phyloP scores from a whole-genome alignment of 2,329 filamentous ascomycete species.

The Cercospora brassicicola region DNA sequence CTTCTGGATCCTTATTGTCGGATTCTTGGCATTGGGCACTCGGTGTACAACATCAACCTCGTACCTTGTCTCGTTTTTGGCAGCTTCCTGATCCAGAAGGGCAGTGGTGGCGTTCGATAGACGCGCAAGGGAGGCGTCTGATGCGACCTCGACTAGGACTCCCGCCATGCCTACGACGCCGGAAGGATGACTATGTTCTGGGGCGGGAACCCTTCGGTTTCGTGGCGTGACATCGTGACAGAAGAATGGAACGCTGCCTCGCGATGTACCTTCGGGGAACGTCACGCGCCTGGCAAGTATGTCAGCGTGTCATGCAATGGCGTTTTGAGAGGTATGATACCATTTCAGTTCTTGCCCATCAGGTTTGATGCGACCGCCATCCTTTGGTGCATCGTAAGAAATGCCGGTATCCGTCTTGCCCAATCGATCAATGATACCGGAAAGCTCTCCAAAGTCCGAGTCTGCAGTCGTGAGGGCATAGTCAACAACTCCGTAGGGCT shows the following conservation, averaged over 20 bases:
- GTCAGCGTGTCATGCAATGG: not conserved
- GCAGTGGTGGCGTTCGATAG: conserved; percentile 25
- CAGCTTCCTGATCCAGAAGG: conserved; percentile 20
- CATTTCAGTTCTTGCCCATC: conserved; percentile 61
- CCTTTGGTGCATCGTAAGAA: conserved; percentile 51
- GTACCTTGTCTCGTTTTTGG: conserved; percentile 13
- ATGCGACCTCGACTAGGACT: conserved; percentile 34
- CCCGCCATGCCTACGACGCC: conserved; percentile 54
- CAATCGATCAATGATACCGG: conserved; percentile 27
- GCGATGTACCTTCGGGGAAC: conserved; percentile 46
- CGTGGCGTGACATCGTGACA: conserved; percentile 64
- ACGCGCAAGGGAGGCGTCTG: conserved; percentile 11
- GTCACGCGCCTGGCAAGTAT: conserved; percentile 47
- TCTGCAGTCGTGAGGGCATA: conserved; percentile 56
- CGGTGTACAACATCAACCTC: conserved; percentile 20
- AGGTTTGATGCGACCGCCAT: conserved; percentile 56
- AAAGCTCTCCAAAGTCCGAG: conserved; percentile 25
- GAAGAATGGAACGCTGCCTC: conserved; percentile 63
- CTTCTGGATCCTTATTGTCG: conserved; percentile 22
- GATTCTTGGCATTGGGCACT: conserved; percentile 15
- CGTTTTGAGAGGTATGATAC: conserved; percentile 30
- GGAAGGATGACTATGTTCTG: conserved; percentile 50
- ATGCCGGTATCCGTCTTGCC: conserved; percentile 36
- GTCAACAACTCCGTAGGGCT: conserved; percentile 56
- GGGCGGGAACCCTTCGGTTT: conserved; percentile 55